Conservation (phyloP, 805 yeast genomes). For the Metschnikowia bowlesiae region DNA sequence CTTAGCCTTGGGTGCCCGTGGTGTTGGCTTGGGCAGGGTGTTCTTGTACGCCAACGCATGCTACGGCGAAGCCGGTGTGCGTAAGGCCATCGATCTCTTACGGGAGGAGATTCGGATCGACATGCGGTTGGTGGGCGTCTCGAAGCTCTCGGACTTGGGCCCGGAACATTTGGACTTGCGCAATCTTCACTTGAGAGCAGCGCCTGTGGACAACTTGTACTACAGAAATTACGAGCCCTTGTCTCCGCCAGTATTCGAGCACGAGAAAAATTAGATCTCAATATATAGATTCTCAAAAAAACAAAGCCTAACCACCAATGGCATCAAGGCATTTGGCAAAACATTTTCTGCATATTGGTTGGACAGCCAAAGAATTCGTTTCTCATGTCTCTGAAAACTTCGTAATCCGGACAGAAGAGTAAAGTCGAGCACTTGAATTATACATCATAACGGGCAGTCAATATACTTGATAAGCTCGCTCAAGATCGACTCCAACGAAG, state of each 20-base stretch:
- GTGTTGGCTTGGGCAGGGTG: conserved; percentile 69
- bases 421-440: neutral
- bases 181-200: conserved; percentile 5
- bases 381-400: neutral
- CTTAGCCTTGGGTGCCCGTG: conserved; percentile 63
- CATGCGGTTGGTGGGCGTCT: conserved; percentile 77
- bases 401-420: neutral
- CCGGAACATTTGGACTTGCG: conserved; percentile 15
- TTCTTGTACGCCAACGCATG: conserved; percentile 59
- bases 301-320: too few species aligned
- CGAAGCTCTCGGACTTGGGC: conserved; percentile 32
- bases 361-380: neutral
- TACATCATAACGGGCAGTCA: conserved; percentile 7
- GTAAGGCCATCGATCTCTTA: conserved; percentile 54
- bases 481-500: conserved; percentile 37
- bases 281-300: neutral
- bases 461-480: conserved; percentile 38
- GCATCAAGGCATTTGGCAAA: too few species aligned
- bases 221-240: conserved; percentile 15
- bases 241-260: conserved; percentile 9
- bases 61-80: conserved; percentile 63
- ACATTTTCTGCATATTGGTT: too few species aligned
- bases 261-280: conserved; percentile 2
- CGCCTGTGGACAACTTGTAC: conserved; percentile 12
- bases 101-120: conserved; percentile 69